Percentiles rank a stretch among this genome's conserved stretches.
Conservation (phyloP, 805 yeast genomes). For the Pichia californica region DNA sequence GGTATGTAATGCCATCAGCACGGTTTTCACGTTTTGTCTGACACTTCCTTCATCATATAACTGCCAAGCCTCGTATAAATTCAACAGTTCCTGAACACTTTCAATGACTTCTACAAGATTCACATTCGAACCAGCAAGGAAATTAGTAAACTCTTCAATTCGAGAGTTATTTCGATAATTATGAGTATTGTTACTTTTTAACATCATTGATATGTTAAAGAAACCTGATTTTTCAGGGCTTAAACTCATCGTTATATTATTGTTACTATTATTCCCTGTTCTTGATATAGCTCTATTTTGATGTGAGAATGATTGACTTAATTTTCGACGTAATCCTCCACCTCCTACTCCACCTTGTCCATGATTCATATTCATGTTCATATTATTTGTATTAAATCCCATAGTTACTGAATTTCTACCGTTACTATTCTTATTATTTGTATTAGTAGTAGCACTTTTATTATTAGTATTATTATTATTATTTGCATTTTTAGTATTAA, state of each 20-base stretch:
- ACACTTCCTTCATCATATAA: conserved; percentile 65
- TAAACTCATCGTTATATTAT: not conserved
- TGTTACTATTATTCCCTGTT: not conserved
- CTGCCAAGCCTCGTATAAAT: conserved; percentile 82
- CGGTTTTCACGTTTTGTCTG: conserved; percentile 34
- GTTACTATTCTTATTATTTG: not conserved
- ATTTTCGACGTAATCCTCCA: conserved; percentile 7
- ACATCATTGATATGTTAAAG: not conserved
- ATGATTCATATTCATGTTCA: too few relatives aligned
- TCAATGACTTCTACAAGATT: conserved; percentile 73
- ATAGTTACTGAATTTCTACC: not conserved
- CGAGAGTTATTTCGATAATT: conserved; percentile 25
- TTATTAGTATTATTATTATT: not conserved
- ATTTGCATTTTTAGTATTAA: too few relatives aligned
- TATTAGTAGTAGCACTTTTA: not conserved
- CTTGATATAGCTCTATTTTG: not conserved
- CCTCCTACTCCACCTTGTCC: not conserved
- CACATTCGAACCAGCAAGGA: conserved; percentile 69
- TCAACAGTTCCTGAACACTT: conserved; percentile 77
- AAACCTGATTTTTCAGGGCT: conserved; percentile 4
- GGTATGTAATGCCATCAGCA: not conserved
- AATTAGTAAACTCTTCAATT: conserved; percentile 52
- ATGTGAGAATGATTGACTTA: conserved; percentile 3
- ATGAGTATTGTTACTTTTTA: not conserved
- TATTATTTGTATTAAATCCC: not conserved